Evolutionary conservation across 345 rosid species (phyloP), one percentile per base, ranked within the genome.

Genomic region (Rhodamnia argentea): DNA sequence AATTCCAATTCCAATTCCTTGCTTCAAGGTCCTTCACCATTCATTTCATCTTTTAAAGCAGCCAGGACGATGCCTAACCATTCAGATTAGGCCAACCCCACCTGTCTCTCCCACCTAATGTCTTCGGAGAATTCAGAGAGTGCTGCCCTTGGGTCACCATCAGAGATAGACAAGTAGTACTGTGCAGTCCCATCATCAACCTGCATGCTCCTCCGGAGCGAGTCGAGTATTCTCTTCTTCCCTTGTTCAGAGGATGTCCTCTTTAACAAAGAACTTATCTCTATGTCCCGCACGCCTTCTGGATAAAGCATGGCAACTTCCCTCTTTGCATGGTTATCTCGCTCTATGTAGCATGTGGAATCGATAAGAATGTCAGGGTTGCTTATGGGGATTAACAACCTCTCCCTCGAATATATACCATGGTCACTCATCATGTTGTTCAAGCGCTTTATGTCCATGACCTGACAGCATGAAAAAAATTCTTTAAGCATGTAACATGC

Each of bases 341-440:
- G 84, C 95, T 97, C 98, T 44, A 96, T 82, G 91, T 97, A 96
- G 92, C 98, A 97, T 1, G 93, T 93, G n/a, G 89, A 82, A 74
- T 92, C 87, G 60, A 92, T 84, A 50, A 97, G 98, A 83, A 93
- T 86, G 52, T 89, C 86, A 1, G 95, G 93, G 87, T 92, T 92
- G 91, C 92, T 92, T 88, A 96, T 84, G 0, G 99, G 99, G 88
- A 97, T 94, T 83, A 97, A 89, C 32, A 97, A 89, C 86, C 98
- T 94, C 89, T 96, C 96, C 90, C 97, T 93, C 10, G 98, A 95
- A 87, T 94, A 90, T 29, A 95, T 96, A 44, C 95, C 98, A 51
- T 95, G 98, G 88, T 97, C 98, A 55, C 98, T 96, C 93, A 91
- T 96, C 96, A 95, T 95, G 91, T 95, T 97, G 89, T 97, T 97